Conservation (phyloP, 345 rosid species). For the Salix udensis region DNA sequence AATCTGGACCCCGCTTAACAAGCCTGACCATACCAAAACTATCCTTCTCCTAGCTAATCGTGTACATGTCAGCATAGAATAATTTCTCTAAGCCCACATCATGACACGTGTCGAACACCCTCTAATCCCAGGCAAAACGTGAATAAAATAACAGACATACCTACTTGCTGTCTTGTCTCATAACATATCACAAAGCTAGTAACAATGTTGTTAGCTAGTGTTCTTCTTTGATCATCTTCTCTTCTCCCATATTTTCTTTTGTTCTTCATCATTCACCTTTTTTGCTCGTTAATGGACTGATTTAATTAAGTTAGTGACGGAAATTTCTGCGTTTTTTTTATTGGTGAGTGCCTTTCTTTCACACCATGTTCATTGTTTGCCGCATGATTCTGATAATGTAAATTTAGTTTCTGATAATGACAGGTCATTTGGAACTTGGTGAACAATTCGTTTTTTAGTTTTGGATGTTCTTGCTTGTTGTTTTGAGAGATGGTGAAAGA, state of each 20-base stretch:
- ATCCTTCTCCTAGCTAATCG: neutral
- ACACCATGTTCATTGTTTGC: neutral
- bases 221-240: neutral
- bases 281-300: slow-evolving; percentile 10
- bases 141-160: slow-evolving; percentile 14
- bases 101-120: slow-evolving; percentile 23
- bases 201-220: neutral
- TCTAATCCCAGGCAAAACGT: slow-evolving; percentile 19
- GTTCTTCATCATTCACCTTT: neutral
- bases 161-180: neutral
- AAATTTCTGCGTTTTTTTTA: slow-evolving; percentile 4
- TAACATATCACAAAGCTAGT: neutral
- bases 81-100: slow-evolving; percentile 11
- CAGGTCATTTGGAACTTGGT: neutral
- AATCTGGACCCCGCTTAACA: slow-evolving; percentile 20
- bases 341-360: slow-evolving; percentile 18
- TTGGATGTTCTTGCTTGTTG: neutral
- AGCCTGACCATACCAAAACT: slow-evolving; percentile 24
- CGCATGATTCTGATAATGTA: neutral
- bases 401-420: neutral
- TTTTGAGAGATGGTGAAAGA: neutral
- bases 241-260: neutral
- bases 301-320: slow-evolving; percentile 10
- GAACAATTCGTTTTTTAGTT: neutral
- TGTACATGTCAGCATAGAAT: slow-evolving; percentile 17